Percentiles rank a stretch among this genome's conserved stretches.
Evolutionary conservation across 352 stramenopile species (phyloP).

Genomic region (Ochromonadaceae sp.): DNA sequence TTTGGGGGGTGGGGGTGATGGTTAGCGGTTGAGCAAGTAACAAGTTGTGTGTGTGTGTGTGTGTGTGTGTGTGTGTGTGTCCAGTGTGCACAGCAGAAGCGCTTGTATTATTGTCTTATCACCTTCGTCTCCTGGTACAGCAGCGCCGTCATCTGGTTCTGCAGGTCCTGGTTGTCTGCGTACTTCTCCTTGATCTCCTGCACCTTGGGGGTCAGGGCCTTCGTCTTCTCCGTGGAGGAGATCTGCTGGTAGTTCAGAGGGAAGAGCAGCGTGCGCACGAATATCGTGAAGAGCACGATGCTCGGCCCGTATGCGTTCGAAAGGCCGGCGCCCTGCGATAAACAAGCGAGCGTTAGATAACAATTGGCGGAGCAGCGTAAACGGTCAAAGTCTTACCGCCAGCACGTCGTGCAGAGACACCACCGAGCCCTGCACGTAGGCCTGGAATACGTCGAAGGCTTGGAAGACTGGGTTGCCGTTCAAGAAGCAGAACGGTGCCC

Average conservation of each 20-base stretch:
- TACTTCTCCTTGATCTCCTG: background rate
- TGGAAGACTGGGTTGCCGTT: conserved; percentile 14
- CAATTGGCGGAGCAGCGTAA: background rate
- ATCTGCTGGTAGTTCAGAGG: background rate
- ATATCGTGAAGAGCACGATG: background rate
- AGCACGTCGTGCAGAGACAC: background rate
- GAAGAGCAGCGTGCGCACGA: background rate
- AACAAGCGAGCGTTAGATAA: background rate
- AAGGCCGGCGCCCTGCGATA: background rate
- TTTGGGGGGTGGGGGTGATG: background rate
- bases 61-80: too few relatives aligned
- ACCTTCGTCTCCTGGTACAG: conserved; percentile 43
- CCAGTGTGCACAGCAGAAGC: too few relatives aligned
- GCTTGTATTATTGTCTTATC: too few relatives aligned
- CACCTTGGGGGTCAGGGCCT: background rate
- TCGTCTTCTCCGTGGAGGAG: background rate
- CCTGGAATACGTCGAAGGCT: conserved; percentile 4
- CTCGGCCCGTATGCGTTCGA: background rate
- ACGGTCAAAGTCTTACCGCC: background rate
- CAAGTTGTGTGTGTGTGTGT: too few relatives aligned
- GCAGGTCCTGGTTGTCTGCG: background rate
- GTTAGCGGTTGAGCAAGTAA: too few relatives aligned
- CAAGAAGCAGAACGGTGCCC: conserved; percentile 11
- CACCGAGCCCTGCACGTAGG: background rate
- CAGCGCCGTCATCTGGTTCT: conserved; percentile 22